Percentiles rank a stretch among this genome's conserved stretches.
Conservation (phyloP, 192 early-diverging fungal species). For the Neocallimastix lanati region DNA sequence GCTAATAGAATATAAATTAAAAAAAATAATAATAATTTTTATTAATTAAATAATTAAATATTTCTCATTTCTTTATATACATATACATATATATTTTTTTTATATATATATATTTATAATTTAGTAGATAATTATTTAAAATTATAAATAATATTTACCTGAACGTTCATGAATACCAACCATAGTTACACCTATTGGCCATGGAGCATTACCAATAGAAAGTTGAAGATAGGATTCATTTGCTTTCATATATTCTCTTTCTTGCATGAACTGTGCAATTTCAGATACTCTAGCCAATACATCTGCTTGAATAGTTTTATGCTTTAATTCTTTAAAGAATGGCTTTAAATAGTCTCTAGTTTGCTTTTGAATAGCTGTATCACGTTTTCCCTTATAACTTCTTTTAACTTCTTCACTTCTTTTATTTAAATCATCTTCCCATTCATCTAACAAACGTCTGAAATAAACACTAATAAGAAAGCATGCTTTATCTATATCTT, state of each 20-base stretch:
- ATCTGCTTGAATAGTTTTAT: slow-evolving; percentile 54
- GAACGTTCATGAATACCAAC: slow-evolving; percentile 85
- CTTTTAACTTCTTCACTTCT: slow-evolving; percentile 66
- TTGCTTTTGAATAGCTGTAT: slow-evolving; percentile 64
- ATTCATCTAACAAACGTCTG: slow-evolving; percentile 65
- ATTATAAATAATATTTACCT: neutral
- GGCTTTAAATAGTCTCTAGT: slow-evolving; percentile 76
- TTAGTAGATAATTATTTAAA: too few species aligned
- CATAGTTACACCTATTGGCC: slow-evolving; percentile 66
- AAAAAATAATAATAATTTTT: too few species aligned
- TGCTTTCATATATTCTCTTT: slow-evolving; percentile 77
- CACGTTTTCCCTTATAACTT: slow-evolving; percentile 59
- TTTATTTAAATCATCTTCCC: slow-evolving; percentile 57
- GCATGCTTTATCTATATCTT: slow-evolving; percentile 53
- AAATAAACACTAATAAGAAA: slow-evolving; percentile 67
- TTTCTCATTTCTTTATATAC: too few species aligned
- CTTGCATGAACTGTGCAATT: slow-evolving; percentile 67
- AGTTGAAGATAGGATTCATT: slow-evolving; percentile 85
- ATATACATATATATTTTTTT: too few species aligned
- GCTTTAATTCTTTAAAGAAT: slow-evolving; percentile 71
- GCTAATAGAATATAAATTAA: slow-evolving; percentile 9
- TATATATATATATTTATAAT: too few species aligned
- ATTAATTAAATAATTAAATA: too few species aligned
- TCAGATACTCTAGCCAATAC: slow-evolving; percentile 78
- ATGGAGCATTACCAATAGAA: slow-evolving; percentile 92